A percentile compares a stretch with the other conserved stretches of the same genome.
phyloP scores from a whole-genome alignment of 1,139 yeast species.

The Debaryomyces udenii region DNA sequence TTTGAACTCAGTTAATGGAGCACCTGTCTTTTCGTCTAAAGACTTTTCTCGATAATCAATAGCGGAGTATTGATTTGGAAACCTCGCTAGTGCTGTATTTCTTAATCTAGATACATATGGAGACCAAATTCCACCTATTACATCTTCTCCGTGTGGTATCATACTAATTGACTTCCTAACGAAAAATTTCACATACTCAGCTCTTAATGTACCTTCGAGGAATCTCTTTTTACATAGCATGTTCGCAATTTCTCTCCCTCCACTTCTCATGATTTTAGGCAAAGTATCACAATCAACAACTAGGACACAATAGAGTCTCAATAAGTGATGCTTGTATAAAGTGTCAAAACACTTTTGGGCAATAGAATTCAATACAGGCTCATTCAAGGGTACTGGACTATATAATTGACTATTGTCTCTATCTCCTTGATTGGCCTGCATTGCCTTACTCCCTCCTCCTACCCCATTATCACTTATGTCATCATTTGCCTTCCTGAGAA shows the following conservation, averaged over 20 bases:
- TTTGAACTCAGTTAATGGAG: slow-evolving; percentile 71
- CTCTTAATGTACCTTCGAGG: slow-evolving; percentile 71
- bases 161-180: slow-evolving; percentile 66
- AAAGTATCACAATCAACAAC: slow-evolving; percentile 81
- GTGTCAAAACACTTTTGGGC: slow-evolving; percentile 76
- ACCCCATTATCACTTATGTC: slow-evolving; percentile 21
- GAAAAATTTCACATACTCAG: slow-evolving; percentile 82
- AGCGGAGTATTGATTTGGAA: slow-evolving; percentile 63
- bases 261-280: slow-evolving; percentile 82
- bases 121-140: slow-evolving; percentile 85
- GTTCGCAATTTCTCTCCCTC: slow-evolving; percentile 89
- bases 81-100: slow-evolving; percentile 45
- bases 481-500: slow-evolving; percentile 51
- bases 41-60: slow-evolving; percentile 77
- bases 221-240: slow-evolving; percentile 86
- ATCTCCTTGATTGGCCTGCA: slow-evolving; percentile 8
- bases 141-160: slow-evolving; percentile 78
- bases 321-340: slow-evolving; percentile 68
- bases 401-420: slow-evolving; percentile 14
- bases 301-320: slow-evolving; percentile 79
- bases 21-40: slow-evolving; percentile 76
- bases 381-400: slow-evolving; percentile 51
- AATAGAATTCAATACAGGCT: slow-evolving; percentile 65
- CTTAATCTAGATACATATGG: slow-evolving; percentile 65
- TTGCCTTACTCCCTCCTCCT: slow-evolving; percentile 18